phyloP scores from a whole-genome alignment of 805 yeast genomes.

The Candida nanaspora region DNA sequence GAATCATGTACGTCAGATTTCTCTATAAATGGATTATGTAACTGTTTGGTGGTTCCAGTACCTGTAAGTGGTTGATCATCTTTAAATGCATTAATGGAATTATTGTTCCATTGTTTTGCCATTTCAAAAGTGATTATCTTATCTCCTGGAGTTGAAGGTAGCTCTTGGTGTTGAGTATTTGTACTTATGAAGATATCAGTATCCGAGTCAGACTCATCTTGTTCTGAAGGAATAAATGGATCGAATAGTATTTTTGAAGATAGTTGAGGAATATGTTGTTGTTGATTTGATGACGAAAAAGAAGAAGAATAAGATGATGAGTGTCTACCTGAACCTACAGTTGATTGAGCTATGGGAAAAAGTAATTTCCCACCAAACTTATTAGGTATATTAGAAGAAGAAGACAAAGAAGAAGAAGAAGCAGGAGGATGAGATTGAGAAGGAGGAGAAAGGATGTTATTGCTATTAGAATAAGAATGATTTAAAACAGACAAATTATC shows the following conservation, averaged over 20 bases:
- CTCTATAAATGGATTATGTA: slow-evolving; percentile 31
- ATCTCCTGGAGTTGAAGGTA: slow-evolving; percentile 29
- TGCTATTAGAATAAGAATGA: background rate
- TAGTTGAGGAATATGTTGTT: background rate
- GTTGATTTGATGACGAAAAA: background rate
- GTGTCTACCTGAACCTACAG: slow-evolving; percentile 22
- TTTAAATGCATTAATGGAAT: slow-evolving; percentile 14
- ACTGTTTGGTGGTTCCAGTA: too few species aligned
- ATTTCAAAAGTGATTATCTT: slow-evolving; percentile 28
- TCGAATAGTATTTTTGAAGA: background rate
- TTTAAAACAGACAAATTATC: background rate
- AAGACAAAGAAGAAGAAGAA: background rate
- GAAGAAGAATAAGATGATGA: background rate
- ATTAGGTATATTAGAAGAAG: background rate
- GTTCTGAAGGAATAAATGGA: slow-evolving; percentile 7
- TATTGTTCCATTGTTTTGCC: slow-evolving; percentile 22
- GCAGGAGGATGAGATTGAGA: too few species aligned
- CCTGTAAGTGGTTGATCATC: slow-evolving; percentile 11
- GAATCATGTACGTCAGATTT: too few species aligned
- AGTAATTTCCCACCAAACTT: slow-evolving; percentile 5
- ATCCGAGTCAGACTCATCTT: slow-evolving; percentile 9
- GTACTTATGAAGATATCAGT: background rate
- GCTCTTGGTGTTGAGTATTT: background rate
- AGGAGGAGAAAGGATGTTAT: background rate
- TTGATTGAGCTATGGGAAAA: slow-evolving; percentile 23